Percentiles rank a stretch among this genome's conserved stretches.
These are phyloP conservation scores for Exophiala spinifera DNA, from an alignment of 2,329 filamentous ascomycete genomes.

Conservation along the genomic window DNA sequence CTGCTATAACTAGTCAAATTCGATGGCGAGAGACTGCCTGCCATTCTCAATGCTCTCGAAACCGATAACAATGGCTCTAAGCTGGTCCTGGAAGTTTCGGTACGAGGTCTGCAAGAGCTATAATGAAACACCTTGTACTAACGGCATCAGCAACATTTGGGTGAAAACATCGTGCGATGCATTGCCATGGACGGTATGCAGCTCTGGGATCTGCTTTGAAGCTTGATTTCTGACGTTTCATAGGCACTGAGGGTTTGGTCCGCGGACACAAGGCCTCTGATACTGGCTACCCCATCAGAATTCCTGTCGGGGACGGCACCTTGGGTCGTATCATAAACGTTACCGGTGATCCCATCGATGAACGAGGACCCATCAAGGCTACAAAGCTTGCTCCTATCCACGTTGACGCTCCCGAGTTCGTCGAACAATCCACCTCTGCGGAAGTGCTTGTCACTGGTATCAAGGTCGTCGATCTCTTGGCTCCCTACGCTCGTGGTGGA, in stretches of 20 bases:
- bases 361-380: constrained; percentile 96
- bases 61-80: constrained; percentile 90
- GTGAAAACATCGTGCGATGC: constrained; percentile 97
- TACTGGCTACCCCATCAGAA: constrained; percentile 92
- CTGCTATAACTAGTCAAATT: constrained; percentile 74
- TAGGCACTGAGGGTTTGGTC: constrained; percentile 98
- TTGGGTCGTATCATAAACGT: constrained; percentile 99
- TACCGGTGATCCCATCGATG: constrained; percentile 99
- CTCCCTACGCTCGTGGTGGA: constrained; percentile 99
- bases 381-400: constrained; percentile 87
- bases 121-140: constrained; percentile 21
- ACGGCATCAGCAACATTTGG: constrained; percentile 83
- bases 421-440: constrained; percentile 91
- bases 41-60: constrained; percentile 95
- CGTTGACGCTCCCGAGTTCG: constrained; percentile 87
- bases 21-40: constrained; percentile 84
- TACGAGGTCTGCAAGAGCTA: constrained; percentile 50
- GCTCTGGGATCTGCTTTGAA: background rate
- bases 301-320: constrained; percentile 88
- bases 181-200: constrained; percentile 98
- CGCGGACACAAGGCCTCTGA: constrained; percentile 82
- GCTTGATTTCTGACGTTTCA: background rate
- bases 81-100: constrained; percentile 92
- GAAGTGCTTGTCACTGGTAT: constrained; percentile 99
- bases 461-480: constrained; percentile 99